Conservation (phyloP, 2,329 filamentous ascomycete genomes). For the Diaporthe aspalathi region DNA sequence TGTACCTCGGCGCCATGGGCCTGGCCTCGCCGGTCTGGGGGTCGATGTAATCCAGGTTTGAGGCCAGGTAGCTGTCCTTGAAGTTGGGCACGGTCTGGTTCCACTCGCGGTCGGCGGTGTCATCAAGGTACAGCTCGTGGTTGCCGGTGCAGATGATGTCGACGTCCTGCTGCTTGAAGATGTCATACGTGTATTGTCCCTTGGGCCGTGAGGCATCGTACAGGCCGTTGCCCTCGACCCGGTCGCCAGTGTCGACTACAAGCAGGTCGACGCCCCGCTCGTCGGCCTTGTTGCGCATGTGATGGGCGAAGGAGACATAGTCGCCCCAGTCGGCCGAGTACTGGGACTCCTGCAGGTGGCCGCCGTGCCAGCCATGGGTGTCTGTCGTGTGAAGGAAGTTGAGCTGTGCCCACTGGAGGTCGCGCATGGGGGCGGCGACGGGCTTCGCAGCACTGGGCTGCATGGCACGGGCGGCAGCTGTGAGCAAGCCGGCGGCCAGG, state of each 20-base stretch:
- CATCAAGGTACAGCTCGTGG: slow-evolving; percentile 90
- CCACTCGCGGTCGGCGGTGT: slow-evolving; percentile 83
- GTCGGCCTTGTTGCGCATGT: slow-evolving; percentile 83
- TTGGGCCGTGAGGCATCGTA: slow-evolving; percentile 92
- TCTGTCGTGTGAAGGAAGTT: slow-evolving; percentile 98
- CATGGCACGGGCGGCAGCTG: slow-evolving; percentile 58
- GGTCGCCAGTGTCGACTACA: slow-evolving; percentile 95
- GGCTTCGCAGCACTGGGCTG: slow-evolving; percentile 87
- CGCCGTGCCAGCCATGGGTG: slow-evolving; percentile 94
- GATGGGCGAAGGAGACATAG: slow-evolving; percentile 91
- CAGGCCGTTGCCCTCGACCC: slow-evolving; percentile 91
- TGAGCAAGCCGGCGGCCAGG: slow-evolving; percentile 53
- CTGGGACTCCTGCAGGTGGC: slow-evolving; percentile 92
- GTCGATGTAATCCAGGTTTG: slow-evolving; percentile 90
- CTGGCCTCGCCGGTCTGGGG: slow-evolving; percentile 76
- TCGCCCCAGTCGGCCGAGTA: slow-evolving; percentile 98
- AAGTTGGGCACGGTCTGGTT: slow-evolving; percentile 86
- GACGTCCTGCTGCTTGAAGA: slow-evolving; percentile 83
- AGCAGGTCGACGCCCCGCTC: slow-evolving; percentile 83
- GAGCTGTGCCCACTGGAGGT: slow-evolving; percentile 90
- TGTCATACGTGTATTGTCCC: slow-evolving; percentile 88
- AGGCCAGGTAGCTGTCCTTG: slow-evolving; percentile 83
- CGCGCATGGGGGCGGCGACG: slow-evolving; percentile 82
- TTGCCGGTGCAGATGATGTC: slow-evolving; percentile 91
- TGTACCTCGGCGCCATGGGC: slow-evolving; percentile 84